These are phyloP conservation scores for Fragilaria radians DNA, from an alignment of 108 stramenopile genomes.

Conservation along the genomic window DNA sequence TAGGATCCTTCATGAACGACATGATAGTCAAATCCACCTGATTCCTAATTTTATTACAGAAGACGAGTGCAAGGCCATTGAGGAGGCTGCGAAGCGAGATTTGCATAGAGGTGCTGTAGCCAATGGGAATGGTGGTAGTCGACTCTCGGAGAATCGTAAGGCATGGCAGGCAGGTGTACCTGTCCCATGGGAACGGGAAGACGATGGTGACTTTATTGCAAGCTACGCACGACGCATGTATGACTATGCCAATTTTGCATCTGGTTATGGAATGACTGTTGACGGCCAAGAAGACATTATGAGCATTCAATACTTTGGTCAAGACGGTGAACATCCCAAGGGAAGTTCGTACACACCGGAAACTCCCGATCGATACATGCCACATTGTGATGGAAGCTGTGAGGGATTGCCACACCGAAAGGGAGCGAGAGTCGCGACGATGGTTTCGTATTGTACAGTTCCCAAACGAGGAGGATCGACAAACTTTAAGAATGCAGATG, in stretches of 20 bases:
- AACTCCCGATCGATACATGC: constrained; percentile 73
- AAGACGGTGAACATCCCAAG: constrained; percentile 44
- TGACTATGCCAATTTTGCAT: constrained; percentile 65
- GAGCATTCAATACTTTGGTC: constrained; percentile 76
- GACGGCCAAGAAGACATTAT: constrained; percentile 84
- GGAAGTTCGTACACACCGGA: constrained; percentile 5
- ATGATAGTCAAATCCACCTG: constrained; percentile 64
- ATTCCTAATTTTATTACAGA: constrained; percentile 68
- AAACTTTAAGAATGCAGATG: constrained; percentile 73
- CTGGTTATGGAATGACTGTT: constrained; percentile 47
- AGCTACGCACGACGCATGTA: constrained; percentile 49
- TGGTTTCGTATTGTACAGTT: constrained; percentile 89
- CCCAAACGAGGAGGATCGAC: constrained; percentile 75
- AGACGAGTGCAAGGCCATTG: constrained; percentile 77
- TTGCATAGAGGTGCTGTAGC: constrained; percentile 80
- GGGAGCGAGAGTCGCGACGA: constrained; percentile 82
- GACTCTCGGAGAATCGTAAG: constrained; percentile 59
- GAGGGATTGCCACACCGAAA: constrained; percentile 50
- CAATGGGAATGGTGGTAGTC: constrained; percentile 66
- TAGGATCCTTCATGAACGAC: constrained; percentile 43
- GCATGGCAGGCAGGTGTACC: constrained; percentile 76
- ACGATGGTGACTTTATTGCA: constrained; percentile 59
- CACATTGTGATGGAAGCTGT: constrained; percentile 91
- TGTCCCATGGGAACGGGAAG: constrained; percentile 69
- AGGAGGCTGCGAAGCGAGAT: constrained; percentile 39